A percentile compares a stretch with the other conserved stretches of the same genome.
Conservation (phyloP, 164 flowering plant genomes). For the Amborella trichopoda region DNA sequence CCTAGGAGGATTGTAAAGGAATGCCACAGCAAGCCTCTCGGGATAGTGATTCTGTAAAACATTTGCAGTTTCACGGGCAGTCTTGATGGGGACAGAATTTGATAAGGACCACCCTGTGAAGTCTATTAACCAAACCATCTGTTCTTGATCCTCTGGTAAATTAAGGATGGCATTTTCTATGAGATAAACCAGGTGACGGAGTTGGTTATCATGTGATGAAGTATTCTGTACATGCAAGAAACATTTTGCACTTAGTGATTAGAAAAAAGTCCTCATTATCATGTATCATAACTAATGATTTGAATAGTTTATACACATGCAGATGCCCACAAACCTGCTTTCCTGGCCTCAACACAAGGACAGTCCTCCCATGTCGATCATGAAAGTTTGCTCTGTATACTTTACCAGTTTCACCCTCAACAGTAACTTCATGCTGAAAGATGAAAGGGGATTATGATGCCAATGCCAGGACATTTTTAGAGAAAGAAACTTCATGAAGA, state of each 20-base stretch:
- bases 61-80: conserved; percentile 60
- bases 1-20: conserved; percentile 86
- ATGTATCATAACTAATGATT: too few species aligned
- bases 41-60: conserved; percentile 86
- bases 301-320: too few species aligned
- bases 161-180: conserved; percentile 86
- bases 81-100: conserved; percentile 55
- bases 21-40: conserved; percentile 78
- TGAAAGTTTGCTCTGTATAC: conserved; percentile 67
- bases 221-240: conserved; percentile 52
- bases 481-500: too few species aligned
- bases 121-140: conserved; percentile 90
- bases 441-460: not conserved
- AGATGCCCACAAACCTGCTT: conserved; percentile 18
- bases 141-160: conserved; percentile 84
- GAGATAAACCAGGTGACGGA: conserved; percentile 82
- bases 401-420: conserved; percentile 91
- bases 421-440: conserved; percentile 64
- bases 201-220: conserved; percentile 47
- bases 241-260: not conserved
- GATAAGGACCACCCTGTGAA: conserved; percentile 75
- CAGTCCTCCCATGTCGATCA: conserved; percentile 65
- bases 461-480: too few species aligned
- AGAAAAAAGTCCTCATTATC: not conserved
- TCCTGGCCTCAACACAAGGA: conserved; percentile 88